Evolutionary conservation across 371 early-diverging fungal species (phyloP).

Genomic region (Zopfochytrium polystomum): DNA sequence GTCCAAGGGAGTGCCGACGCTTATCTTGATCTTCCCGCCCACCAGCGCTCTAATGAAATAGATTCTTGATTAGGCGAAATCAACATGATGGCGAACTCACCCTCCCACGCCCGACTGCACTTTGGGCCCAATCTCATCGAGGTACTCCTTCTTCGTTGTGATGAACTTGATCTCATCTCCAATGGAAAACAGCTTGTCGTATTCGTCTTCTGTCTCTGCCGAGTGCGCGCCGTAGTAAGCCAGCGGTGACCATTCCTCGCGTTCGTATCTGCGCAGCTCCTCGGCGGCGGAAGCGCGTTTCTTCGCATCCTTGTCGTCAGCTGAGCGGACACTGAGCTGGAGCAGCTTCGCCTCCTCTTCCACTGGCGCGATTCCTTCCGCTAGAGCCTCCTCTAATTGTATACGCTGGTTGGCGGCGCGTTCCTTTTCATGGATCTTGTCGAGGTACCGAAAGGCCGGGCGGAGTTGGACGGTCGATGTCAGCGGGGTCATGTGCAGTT

Average conservation of each 20-base stretch:
- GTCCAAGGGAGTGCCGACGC: constrained; percentile 15
- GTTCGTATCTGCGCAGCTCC: neutral
- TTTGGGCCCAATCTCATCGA: constrained; percentile 24
- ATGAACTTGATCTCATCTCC: constrained; percentile 22
- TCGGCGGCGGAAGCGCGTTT: constrained; percentile 9
- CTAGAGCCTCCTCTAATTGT: constrained; percentile 59
- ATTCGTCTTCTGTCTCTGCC: constrained; percentile 11
- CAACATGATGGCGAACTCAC: neutral
- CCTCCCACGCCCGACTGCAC: neutral
- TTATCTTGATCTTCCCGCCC: constrained; percentile 10
- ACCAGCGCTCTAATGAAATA: constrained; percentile 8
- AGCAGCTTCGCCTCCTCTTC: constrained; percentile 53
- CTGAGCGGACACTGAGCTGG: constrained; percentile 3
- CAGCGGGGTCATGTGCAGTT: constrained; percentile 79
- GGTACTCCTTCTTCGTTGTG: constrained; percentile 16
- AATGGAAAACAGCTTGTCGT: constrained; percentile 25
- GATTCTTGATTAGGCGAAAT: neutral
- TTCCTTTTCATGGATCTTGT: constrained; percentile 81
- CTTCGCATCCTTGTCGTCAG: constrained; percentile 51
- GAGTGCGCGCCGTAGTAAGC: neutral
- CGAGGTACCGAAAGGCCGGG: constrained; percentile 81
- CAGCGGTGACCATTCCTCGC: neutral
- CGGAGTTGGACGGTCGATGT: constrained; percentile 72
- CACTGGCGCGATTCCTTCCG: constrained; percentile 42
- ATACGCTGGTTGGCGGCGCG: constrained; percentile 66